Base-by-base conservation (phyloP, 768 basidiomycete species). In the Panus rudis region DNA sequence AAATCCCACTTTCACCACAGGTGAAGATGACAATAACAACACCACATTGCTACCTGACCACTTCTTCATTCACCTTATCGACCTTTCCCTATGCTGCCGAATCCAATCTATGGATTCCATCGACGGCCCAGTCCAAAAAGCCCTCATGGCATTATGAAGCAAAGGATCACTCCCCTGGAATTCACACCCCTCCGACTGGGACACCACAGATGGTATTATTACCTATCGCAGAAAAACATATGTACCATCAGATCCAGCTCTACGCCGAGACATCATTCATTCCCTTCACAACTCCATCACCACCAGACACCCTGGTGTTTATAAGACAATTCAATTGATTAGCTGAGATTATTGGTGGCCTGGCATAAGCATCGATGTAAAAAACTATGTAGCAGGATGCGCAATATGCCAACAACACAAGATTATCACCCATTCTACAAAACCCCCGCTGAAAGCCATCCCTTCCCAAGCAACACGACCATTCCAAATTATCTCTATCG, bases 341-440 rank as follows among this genome's bases (percentile, higher is more conserved):
- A 27, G 30, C 0, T 30, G 56, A 0, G 39, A 53, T 17, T 65
- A 58, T 21, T 63, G 54, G 55, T 64, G 63, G 62, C 63, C 56
- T 2, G 32, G 41, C 0, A 55, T 64, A 41, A 40, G 41, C 0
- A 20, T 10, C 2, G 48, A 51, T 17, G 32, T 65, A 7, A 16
- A 38, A 1, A 17, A 16, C 1, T 65, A 63, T 42, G 53, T 63
- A 20, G 39, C 39, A 4, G 55, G 57, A 1, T 64, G 61, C 34
- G 50, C 52, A 8, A 49, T 45, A 1, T 63, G 63, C 43, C 54
- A 63, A 37, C 13, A 42, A 1, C 57, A 49, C 14, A 63, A 63
- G 39, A 52, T 52, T 1, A 42, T 38, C 25, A 48, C 44, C 3
- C 41, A 37, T 7, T 39, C 33, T 4, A 39, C 38, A 16, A 28